phyloP scores from a whole-genome alignment of 1,284 basidiomycete genomes.

The Moesziomyces sp. region DNA sequence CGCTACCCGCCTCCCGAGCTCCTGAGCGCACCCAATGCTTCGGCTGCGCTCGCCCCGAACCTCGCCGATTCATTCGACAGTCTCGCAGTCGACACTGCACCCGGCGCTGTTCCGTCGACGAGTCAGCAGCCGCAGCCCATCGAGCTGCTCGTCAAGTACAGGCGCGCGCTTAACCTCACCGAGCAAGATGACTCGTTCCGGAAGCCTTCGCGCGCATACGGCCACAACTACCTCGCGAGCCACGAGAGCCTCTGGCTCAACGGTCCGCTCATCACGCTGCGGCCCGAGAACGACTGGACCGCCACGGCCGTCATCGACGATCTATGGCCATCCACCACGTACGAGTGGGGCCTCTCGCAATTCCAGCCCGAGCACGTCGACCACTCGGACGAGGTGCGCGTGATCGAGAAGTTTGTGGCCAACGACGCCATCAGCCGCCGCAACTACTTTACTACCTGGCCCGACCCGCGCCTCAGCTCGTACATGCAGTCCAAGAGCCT shows the following conservation, averaged over 20 bases:
- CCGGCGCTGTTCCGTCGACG: constrained; percentile 1
- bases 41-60: constrained; percentile 11
- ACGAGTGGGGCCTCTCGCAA: constrained; percentile 75
- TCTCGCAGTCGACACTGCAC: constrained; percentile 45
- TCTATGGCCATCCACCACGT: constrained; percentile 78
- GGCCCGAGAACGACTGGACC: constrained; percentile 75
- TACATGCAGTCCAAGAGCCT: constrained; percentile 51
- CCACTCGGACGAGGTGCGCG: constrained; percentile 41
- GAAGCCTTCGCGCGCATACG: constrained; percentile 15
- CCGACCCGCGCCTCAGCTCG: constrained; percentile 62
- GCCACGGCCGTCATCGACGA: constrained; percentile 73
- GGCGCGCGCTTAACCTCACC: constrained; percentile 27
- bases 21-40: constrained; percentile 23
- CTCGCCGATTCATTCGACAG: constrained; percentile 40
- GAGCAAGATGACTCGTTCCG: constrained; percentile 20
- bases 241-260: constrained; percentile 63
- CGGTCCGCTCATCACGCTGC: constrained; percentile 58
- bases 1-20: constrained; percentile 62
- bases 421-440: constrained; percentile 39
- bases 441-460: constrained; percentile 73
- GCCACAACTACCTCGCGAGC: constrained; percentile 32
- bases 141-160: constrained; percentile 45
- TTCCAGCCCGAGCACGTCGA: constrained; percentile 42
- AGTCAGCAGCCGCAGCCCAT: constrained; percentile 45
- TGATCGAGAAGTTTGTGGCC: constrained; percentile 46